phyloP scores from a whole-genome alignment of 257 asterid species.

The Forsythia suspensa region DNA sequence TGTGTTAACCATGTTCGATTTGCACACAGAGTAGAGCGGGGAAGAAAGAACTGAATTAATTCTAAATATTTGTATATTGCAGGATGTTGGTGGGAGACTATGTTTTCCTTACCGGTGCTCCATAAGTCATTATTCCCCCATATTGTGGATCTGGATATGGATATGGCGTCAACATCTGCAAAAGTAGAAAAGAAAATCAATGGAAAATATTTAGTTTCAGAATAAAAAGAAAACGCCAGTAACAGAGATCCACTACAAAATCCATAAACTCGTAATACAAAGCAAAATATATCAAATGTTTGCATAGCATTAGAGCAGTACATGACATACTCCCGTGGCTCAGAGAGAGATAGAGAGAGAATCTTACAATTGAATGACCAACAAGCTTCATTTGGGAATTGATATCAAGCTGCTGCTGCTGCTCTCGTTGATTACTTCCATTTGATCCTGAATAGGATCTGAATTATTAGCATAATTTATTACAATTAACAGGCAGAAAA shows the following conservation, averaged over 20 bases:
- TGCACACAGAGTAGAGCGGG: neutral
- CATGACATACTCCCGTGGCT: slow-evolving; percentile 5
- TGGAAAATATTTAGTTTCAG: neutral
- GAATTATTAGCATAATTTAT: slow-evolving; percentile 11
- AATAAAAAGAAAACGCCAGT: neutral
- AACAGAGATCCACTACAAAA: neutral
- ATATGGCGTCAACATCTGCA: slow-evolving; percentile 74
- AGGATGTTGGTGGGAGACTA: neutral
- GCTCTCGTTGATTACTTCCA: slow-evolving; percentile 44
- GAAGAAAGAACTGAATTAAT: neutral
- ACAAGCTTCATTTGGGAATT: slow-evolving; percentile 70
- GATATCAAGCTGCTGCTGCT: slow-evolving; percentile 39
- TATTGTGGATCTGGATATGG: slow-evolving; percentile 68
- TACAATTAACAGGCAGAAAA: slow-evolving; percentile 18
- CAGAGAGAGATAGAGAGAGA: slow-evolving; percentile 12
- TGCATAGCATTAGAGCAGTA: neutral
- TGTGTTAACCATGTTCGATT: neutral
- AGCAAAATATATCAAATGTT: slow-evolving; percentile 1
- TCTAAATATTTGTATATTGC: neutral
- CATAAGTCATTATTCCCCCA: slow-evolving; percentile 63
- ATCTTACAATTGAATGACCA: slow-evolving; percentile 76
- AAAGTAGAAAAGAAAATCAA: slow-evolving; percentile 10
- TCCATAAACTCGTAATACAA: neutral
- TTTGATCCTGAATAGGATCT: slow-evolving; percentile 41
- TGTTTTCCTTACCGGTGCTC: slow-evolving; percentile 60